A percentile compares a stretch with the other conserved stretches of the same genome.
phyloP scores from a whole-genome alignment of 2,329 filamentous ascomycete species.

The Hymenoscyphus occultus region DNA sequence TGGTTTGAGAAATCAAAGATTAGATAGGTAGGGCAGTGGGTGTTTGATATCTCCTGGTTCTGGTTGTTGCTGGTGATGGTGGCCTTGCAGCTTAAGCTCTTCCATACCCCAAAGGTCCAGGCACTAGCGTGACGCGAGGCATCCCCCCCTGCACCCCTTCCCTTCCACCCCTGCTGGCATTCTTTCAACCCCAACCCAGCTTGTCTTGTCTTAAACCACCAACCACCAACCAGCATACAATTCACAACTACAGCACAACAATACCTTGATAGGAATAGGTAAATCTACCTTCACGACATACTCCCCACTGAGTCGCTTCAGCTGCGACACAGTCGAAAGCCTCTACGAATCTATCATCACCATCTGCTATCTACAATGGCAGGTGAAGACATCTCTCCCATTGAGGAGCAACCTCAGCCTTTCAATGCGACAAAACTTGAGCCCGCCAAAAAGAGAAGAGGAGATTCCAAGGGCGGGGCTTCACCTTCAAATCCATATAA shows the following conservation, averaged over 20 bases:
- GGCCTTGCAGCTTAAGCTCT: constrained; percentile 25
- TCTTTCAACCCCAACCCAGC: background rate
- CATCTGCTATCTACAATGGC: constrained; percentile 35
- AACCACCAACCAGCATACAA: constrained; percentile 2
- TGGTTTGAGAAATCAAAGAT: background rate
- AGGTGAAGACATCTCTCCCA: constrained; percentile 27
- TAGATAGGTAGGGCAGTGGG: background rate
- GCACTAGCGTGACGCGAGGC: constrained; percentile 33
- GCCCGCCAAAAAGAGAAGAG: constrained; percentile 40
- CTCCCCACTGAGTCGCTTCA: background rate
- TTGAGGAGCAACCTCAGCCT: constrained; percentile 40
- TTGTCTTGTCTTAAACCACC: constrained; percentile 6
- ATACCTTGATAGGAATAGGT: background rate
- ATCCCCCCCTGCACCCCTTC: background rate
- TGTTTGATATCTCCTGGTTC: background rate
- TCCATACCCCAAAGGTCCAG: constrained; percentile 20
- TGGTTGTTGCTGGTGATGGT: constrained; percentile 10
- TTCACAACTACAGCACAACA: constrained; percentile 5
- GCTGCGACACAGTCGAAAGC: background rate
- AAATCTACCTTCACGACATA: background rate
- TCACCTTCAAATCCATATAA: constrained; percentile 29
- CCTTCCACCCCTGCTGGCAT: background rate
- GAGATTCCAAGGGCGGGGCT: constrained; percentile 26
- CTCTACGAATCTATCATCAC: background rate
- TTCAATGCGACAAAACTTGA: constrained; percentile 44